Percentiles rank a stretch among this genome's conserved stretches.
phyloP scores from a whole-genome alignment of 768 basidiomycete genomes.

The Coprinopsis cinerea region DNA sequence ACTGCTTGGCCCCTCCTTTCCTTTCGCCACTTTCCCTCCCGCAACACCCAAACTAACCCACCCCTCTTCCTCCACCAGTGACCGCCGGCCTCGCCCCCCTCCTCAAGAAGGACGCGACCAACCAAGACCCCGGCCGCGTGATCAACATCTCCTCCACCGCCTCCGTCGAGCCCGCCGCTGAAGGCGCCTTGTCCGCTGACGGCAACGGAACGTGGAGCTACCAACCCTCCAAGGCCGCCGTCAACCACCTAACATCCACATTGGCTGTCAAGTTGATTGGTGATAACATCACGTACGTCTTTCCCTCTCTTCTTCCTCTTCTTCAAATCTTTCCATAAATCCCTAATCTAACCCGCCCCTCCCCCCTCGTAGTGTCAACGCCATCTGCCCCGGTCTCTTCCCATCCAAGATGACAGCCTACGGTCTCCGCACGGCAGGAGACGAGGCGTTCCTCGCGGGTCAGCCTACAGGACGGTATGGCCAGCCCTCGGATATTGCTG shows the following conservation, averaged over 20 bases:
- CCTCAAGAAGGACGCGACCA: conserved; percentile 58
- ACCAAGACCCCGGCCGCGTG: conserved; percentile 63
- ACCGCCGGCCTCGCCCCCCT: conserved; percentile 54
- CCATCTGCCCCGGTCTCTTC: conserved; percentile 78
- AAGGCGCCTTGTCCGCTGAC: conserved; percentile 42
- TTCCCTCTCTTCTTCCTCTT: neutral
- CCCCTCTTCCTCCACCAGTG: conserved; percentile 33
- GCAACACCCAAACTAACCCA: too few species aligned
- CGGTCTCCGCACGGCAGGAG: conserved; percentile 51
- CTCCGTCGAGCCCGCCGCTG: conserved; percentile 46
- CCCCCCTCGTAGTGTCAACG: conserved; percentile 57
- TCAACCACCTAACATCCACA: conserved; percentile 74
- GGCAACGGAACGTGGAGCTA: conserved; percentile 77
- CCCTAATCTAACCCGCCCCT: neutral
- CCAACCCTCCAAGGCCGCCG: conserved; percentile 79
- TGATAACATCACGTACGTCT: conserved; percentile 58
- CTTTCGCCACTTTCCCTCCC: too few species aligned
- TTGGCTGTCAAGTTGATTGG: conserved; percentile 62
- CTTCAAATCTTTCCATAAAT: neutral
- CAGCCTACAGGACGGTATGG: conserved; percentile 75
- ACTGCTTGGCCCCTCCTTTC: too few species aligned
- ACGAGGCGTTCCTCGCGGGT: conserved; percentile 39
- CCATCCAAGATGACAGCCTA: conserved; percentile 83
- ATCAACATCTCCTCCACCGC: conserved; percentile 79
- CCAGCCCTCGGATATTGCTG: conserved; percentile 60